Evolutionary conservation across 2,329 filamentous ascomycete species (phyloP).

Genomic region (Fusarium sp.): DNA sequence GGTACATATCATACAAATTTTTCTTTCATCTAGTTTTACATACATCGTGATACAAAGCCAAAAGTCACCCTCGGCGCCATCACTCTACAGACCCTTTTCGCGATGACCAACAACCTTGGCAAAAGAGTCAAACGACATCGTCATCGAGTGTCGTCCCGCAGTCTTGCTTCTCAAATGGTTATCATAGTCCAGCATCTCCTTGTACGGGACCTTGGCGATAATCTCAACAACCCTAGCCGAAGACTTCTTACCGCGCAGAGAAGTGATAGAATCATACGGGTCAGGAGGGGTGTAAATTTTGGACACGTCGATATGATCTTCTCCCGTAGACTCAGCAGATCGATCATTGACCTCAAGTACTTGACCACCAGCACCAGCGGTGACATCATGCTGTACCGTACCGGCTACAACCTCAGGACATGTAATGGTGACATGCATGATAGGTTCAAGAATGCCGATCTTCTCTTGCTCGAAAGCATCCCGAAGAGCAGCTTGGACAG

Average conservation of each 20-base stretch:
- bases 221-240: constrained; percentile 69
- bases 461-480: constrained; percentile 63
- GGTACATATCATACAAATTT: not conserved
- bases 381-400: constrained; percentile 83
- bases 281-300: constrained; percentile 90
- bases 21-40: constrained; percentile 6
- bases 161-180: constrained; percentile 90
- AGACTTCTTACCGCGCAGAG: constrained; percentile 60
- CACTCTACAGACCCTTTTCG: constrained; percentile 57
- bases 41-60: constrained; percentile 1
- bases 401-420: constrained; percentile 86
- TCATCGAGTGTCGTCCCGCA: constrained; percentile 75
- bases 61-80: not conserved
- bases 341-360: constrained; percentile 75
- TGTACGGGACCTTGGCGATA: constrained; percentile 87
- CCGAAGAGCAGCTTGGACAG: constrained; percentile 75
- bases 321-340: constrained; percentile 51
- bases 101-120: constrained; percentile 63
- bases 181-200: constrained; percentile 96
- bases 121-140: constrained; percentile 67
- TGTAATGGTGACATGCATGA: constrained; percentile 89
- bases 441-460: constrained; percentile 84
- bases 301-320: constrained; percentile 68
- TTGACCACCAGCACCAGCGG: constrained; percentile 74
- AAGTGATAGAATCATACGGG: constrained; percentile 74